Percentiles rank a stretch among this genome's conserved stretches.
phyloP scores from a whole-genome alignment of 306 rosid genomes.

The Lathyrus oleraceus region DNA sequence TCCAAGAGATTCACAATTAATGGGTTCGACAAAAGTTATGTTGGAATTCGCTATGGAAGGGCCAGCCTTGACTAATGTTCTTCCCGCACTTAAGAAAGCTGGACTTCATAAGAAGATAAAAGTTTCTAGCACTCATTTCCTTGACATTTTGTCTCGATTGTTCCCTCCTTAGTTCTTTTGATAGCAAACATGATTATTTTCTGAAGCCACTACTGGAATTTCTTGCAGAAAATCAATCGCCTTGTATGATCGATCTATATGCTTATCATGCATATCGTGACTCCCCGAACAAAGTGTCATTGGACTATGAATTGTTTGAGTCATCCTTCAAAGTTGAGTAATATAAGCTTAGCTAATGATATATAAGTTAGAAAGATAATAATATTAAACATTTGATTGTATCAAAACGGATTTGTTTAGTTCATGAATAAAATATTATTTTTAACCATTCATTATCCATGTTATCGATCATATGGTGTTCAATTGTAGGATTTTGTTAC shows the following conservation, averaged over 20 bases:
- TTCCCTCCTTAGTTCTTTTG: constrained; percentile 97
- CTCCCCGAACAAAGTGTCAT: constrained; percentile 66
- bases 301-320: constrained; percentile 86
- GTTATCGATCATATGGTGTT: too few species aligned
- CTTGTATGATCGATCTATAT: constrained; percentile 93
- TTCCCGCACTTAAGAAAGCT: constrained; percentile 70
- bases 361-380: constrained; percentile 23
- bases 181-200: constrained; percentile 74
- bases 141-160: constrained; percentile 86
- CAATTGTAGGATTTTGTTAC: too few species aligned
- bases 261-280: constrained; percentile 94
- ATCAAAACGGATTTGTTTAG: too few species aligned
- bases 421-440: too few species aligned
- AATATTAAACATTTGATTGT: too few species aligned
- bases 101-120: constrained; percentile 82
- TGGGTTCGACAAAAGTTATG: too few species aligned
- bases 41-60: too few species aligned
- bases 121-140: constrained; percentile 89
- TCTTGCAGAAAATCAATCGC: constrained; percentile 89
- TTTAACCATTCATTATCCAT: too few species aligned
- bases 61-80: constrained; percentile 94
- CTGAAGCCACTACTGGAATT: constrained; percentile 90
- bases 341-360: too few species aligned
- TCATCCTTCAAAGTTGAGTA: constrained; percentile 88
- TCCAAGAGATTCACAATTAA: too few species aligned